Evolutionary conservation across 73 alveolate genomes (phyloP).

Genomic region (Paramecium sonneborni): DNA sequence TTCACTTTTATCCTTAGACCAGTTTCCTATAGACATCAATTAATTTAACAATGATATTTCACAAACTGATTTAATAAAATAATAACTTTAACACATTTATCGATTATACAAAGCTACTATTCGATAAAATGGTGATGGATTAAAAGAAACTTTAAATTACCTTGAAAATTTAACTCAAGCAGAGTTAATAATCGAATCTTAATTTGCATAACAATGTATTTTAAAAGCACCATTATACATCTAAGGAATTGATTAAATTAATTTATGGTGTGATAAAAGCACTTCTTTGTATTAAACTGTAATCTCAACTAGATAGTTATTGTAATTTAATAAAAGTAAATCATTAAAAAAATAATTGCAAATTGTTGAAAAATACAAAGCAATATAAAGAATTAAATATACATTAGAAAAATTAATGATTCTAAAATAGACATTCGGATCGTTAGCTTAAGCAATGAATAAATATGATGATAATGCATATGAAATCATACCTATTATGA

Average conservation of each 20-base stretch:
- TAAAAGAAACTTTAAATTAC: not conserved
- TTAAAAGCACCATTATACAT: not conserved
- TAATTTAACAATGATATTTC: not conserved
- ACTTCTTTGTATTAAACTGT: not conserved
- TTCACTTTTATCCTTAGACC: not conserved
- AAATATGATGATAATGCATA: slow-evolving; percentile 25
- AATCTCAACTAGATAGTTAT: not conserved
- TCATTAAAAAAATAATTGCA: not conserved
- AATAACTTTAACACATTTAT: not conserved
- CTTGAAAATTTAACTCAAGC: not conserved
- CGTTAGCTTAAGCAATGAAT: not conserved
- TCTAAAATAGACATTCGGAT: not conserved
- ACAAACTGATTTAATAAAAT: not conserved
- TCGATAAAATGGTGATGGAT: slow-evolving; percentile 8
- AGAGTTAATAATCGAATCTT: not conserved
- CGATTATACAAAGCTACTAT: slow-evolving; percentile 31
- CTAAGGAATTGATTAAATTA: not conserved
- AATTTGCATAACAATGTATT: not conserved
- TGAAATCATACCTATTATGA: slow-evolving; percentile 42
- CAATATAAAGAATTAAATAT: slow-evolving; percentile 36
- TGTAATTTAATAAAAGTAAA: not conserved
- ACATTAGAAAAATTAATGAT: slow-evolving; percentile 35
- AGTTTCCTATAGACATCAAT: not conserved
- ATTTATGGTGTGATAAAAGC: not conserved
- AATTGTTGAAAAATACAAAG: slow-evolving; percentile 42